Percentiles rank a stretch among this genome's conserved stretches.
phyloP scores from a whole-genome alignment of 2,329 filamentous ascomycete species.

The Colletotrichum sp. region DNA sequence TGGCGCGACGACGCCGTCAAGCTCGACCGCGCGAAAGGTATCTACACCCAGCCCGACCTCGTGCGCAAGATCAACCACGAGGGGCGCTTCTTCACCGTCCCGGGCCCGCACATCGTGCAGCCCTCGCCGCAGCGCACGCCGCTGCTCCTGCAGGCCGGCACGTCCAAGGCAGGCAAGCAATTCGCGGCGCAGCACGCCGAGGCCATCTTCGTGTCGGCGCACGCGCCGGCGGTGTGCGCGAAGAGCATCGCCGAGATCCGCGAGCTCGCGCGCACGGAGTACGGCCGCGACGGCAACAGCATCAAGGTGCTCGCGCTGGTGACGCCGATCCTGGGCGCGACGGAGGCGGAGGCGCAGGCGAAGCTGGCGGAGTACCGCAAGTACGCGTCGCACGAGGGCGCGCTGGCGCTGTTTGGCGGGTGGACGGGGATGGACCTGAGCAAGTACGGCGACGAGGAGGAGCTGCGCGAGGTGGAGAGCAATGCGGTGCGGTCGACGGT shows the following conservation, averaged over 20 bases:
- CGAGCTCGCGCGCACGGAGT: slow-evolving; percentile 52
- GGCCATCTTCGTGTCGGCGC: slow-evolving; percentile 72
- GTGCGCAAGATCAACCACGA: slow-evolving; percentile 71
- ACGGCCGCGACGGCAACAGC: slow-evolving; percentile 61
- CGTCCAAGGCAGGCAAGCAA: slow-evolving; percentile 66
- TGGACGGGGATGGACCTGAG: slow-evolving; percentile 69
- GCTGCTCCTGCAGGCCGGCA: slow-evolving; percentile 73
- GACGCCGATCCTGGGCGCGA: slow-evolving; percentile 68
- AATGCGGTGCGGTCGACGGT: slow-evolving; percentile 66
- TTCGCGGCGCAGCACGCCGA: slow-evolving; percentile 76
- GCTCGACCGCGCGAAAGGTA: slow-evolving; percentile 59
- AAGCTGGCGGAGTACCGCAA: slow-evolving; percentile 67
- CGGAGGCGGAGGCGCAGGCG: slow-evolving; percentile 67
- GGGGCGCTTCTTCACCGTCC: slow-evolving; percentile 67
- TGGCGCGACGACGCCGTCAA: slow-evolving; percentile 72
- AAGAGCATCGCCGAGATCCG: slow-evolving; percentile 69
- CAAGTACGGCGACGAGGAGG: slow-evolving; percentile 68
- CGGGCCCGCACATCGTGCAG: slow-evolving; percentile 69
- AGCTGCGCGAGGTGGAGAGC: slow-evolving; percentile 65
- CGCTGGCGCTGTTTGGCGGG: slow-evolving; percentile 73
- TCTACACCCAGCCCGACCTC: slow-evolving; percentile 57
- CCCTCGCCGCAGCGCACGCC: slow-evolving; percentile 73
- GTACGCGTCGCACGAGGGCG: slow-evolving; percentile 67
- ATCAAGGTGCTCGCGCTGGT: slow-evolving; percentile 74
- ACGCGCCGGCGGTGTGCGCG: slow-evolving; percentile 65